Base-by-base conservation (phyloP, 768 basidiomycete species). In the Rhizopogon roseolus region DNA sequence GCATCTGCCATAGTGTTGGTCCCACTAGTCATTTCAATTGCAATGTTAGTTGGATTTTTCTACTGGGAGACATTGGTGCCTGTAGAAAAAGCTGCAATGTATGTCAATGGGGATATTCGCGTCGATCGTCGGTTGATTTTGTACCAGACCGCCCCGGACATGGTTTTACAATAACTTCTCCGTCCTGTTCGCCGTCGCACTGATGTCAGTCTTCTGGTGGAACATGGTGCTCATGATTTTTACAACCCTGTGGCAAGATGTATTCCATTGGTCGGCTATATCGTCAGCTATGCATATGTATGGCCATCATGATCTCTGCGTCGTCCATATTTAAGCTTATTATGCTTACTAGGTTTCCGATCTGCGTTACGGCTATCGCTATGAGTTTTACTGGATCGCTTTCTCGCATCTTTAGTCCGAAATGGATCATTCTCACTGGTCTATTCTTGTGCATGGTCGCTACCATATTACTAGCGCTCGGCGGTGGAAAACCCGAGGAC, bases 381-480 rank as follows among this genome's bases (percentile, higher is more conserved):
- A 67, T 63, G 54, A 64, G 72, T 40, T 72, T 73, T 63, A 68
- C 74, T 1, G 75, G 76, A 16, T 50, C 70, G 10, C 55, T 79
- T 34, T 66, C 76, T 11, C 71, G 67, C 44, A 58, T 67, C 8
- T 59, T 71, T 37, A 67, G 66, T 36, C 64, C 70, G 1, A 82
- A 81, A 60, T 77, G 71, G 66, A 65, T 79, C 41, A 75, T 81
- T 54, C 65, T 80, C 28, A 55, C 61, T 38, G 81, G 76, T 4
- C 69, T 75, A 44, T 51, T 62, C 36, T 57, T 78, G 50, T 58
- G 73, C 39, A 58, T 75, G 36, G 54, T 71, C 11, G 70, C 73
- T 13, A 79, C 74, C 3, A 54, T 68, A 39, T 62, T 81, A 17
- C 64, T 81, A 39, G 72, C 75, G 8, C 66, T 76, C 43, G 74